A percentile compares a stretch with the other conserved stretches of the same genome.
These are phyloP conservation scores for Diaporthe velutina DNA, from an alignment of 2,329 filamentous ascomycete species.

Conservation along the genomic window DNA sequence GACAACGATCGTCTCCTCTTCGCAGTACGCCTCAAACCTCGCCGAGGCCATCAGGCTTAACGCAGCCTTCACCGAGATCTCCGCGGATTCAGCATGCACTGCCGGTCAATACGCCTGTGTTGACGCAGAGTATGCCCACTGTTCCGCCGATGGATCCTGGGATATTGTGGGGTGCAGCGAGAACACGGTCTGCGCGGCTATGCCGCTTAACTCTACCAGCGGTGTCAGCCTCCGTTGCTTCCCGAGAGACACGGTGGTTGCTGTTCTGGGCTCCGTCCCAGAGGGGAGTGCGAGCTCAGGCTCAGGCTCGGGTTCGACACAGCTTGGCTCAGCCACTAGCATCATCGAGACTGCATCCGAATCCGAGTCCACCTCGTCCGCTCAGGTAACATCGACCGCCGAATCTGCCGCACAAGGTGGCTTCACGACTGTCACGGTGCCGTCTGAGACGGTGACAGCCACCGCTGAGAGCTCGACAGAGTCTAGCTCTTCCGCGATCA, in stretches of 20 bases:
- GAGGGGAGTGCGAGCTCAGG: not conserved
- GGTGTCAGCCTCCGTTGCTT: constrained; percentile 65
- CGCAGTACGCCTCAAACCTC: constrained; percentile 60
- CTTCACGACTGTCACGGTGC: constrained; percentile 31
- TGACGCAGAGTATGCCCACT: constrained; percentile 61
- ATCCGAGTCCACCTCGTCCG: not conserved
- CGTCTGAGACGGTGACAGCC: constrained; percentile 31
- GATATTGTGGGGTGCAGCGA: constrained; percentile 53
- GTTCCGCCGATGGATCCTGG: constrained; percentile 56
- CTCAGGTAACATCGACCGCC: not conserved
- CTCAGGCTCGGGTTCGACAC: not conserved
- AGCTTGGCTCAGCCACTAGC: constrained; percentile 12
- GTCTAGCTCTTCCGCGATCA: not conserved
- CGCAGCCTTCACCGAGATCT: constrained; percentile 58
- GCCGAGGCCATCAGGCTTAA: constrained; percentile 61
- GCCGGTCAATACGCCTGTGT: constrained; percentile 66
- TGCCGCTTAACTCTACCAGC: constrained; percentile 63
- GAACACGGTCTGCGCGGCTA: constrained; percentile 61
- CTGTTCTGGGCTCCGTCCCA: constrained; percentile 53
- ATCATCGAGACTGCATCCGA: not conserved
- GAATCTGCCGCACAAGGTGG: not conserved
- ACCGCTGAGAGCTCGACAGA: constrained; percentile 15
- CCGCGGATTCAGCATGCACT: constrained; percentile 60
- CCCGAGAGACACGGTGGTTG: constrained; percentile 54
- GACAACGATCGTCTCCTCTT: constrained; percentile 56